A percentile compares a stretch with the other conserved stretches of the same genome.
phyloP scores from a whole-genome alignment of 805 yeast genomes.

The Lipomyces yamanashiensis region DNA sequence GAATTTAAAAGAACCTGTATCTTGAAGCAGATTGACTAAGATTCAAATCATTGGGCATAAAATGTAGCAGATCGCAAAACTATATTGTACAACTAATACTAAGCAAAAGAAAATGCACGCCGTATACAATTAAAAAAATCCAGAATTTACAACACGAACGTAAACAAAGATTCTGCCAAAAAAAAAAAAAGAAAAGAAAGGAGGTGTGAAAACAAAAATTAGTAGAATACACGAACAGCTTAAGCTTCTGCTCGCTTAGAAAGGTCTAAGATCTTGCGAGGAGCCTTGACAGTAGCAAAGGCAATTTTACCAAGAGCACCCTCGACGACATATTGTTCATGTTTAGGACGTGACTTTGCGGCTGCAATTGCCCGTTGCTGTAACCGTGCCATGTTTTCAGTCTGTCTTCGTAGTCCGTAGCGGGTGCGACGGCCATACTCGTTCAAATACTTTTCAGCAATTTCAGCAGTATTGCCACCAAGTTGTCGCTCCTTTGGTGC shows the following conservation, averaged over 20 bases:
- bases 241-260: constrained; percentile 4
- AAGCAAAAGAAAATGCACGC: background rate
- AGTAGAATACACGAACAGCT: background rate
- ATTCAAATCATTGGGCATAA: too few relatives aligned
- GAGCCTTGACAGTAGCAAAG: constrained; percentile 77
- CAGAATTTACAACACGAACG: too few relatives aligned
- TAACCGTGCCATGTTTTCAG: constrained; percentile 85
- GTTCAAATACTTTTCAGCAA: constrained; percentile 34
- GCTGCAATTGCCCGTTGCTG: constrained; percentile 96
- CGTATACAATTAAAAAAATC: background rate
- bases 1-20: too few relatives aligned
- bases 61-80: background rate
- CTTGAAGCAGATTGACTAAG: too few relatives aligned
- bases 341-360: constrained; percentile 78
- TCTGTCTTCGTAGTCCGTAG: constrained; percentile 42
- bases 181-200: background rate
- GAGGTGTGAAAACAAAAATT: background rate
- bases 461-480: constrained; percentile 26
- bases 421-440: constrained; percentile 35
- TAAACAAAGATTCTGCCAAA: background rate
- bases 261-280: constrained; percentile 78
- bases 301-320: constrained; percentile 91
- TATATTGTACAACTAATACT: background rate
- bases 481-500: constrained; percentile 39
- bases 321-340: constrained; percentile 65